Evolutionary conservation across 257 asterid species (phyloP), one percentile per base, ranked within the genome.

Genomic region (Agastache rugosa): DNA sequence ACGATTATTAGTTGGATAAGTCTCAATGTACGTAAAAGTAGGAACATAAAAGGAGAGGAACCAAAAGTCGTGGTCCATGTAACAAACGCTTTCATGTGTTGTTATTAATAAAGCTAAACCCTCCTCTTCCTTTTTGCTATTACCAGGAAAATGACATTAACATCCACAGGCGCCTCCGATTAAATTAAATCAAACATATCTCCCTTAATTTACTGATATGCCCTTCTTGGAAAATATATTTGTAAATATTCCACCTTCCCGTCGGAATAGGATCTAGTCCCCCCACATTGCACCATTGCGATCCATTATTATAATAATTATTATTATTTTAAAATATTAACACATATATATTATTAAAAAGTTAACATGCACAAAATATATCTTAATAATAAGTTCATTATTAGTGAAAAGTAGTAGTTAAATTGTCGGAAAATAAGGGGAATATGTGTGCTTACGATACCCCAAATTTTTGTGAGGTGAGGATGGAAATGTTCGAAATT

Each of bases 1-100:
- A 3, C 15, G 37, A 61, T 67, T 55, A 25, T 55, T 55, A 42
- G 9, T 75, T 67, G 60, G 53, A 56, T 66, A 17, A 25, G 73
- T 64, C 69, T 6, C 42, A 67, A 29, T 58, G 67, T 31, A 31
- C 69, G 20, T 66, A 75, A 75, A 70, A 67, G 67, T 58, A 56
- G 44, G 41, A 65, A 29, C 20, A 22, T 2, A 16, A 25, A 67
- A 75, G 35, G 12, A 41, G 58, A 56, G 50, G 62, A 29, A 31
- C 44, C 45, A 16, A 74, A 63, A 65, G 58, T 10, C 72, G 73
- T 42, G 50, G 50, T 37, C 61, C 73, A 39, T 2, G 11, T 3
- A 5, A 48, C 62, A 11, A 11, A 61, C 79, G 77, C 62, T 56
- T 66, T 67, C 41, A 67, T 58, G 61, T 54, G 67, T 19, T 51